These are phyloP conservation scores for Coniella lustricola DNA, from an alignment of 2,329 filamentous ascomycete genomes.

Conservation along the genomic window DNA sequence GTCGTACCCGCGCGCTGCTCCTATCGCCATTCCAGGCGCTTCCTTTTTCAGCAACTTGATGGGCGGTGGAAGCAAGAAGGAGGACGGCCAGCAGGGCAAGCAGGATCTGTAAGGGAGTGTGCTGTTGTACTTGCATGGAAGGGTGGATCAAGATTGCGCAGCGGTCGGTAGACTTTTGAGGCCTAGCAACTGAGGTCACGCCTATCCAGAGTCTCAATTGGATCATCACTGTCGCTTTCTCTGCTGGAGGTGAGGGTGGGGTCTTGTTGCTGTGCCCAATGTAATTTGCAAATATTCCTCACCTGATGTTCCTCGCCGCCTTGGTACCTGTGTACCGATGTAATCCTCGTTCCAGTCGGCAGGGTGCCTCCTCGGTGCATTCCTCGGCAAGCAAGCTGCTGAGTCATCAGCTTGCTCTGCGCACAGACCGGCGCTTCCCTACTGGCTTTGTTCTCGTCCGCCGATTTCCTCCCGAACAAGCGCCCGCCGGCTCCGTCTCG, in stretches of 20 bases:
- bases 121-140: background rate
- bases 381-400: background rate
- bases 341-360: too few relatives aligned
- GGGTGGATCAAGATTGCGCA: too few relatives aligned
- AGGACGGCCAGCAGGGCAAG: slow-evolving; percentile 12
- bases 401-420: background rate
- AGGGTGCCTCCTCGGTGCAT: background rate
- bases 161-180: too few relatives aligned
- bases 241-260: too few relatives aligned
- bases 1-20: slow-evolving; percentile 38
- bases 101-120: slow-evolving; percentile 14
- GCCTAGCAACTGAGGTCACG: too few relatives aligned
- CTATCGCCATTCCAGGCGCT: slow-evolving; percentile 30
- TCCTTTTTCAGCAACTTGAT: slow-evolving; percentile 27
- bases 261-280: too few relatives aligned
- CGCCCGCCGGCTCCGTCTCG: slow-evolving; percentile 3
- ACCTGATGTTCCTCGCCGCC: too few relatives aligned
- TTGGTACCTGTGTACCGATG: too few relatives aligned
- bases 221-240: too few relatives aligned
- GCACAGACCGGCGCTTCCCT: background rate
- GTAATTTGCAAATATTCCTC: too few relatives aligned
- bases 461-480: slow-evolving; percentile 2
- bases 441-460: background rate
- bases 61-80: slow-evolving; percentile 8
- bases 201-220: too few relatives aligned